phyloP scores from a whole-genome alignment of 306 rosid species.

The Citrullus amarus region DNA sequence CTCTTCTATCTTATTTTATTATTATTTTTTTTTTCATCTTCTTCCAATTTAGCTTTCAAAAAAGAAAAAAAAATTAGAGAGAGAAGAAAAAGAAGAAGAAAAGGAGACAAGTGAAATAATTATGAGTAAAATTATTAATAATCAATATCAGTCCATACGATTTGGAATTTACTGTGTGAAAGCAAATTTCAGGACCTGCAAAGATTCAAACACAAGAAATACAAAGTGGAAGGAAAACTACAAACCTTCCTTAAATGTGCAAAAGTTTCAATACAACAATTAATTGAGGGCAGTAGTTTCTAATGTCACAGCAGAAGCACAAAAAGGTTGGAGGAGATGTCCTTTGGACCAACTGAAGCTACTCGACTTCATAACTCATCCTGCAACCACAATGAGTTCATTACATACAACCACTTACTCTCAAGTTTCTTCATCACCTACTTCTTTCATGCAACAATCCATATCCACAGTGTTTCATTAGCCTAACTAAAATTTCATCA shows the following conservation, averaged over 20 bases:
- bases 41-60: too few relatives aligned
- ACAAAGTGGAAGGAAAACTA: neutral
- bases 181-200: neutral
- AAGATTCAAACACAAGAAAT: neutral
- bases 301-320: neutral
- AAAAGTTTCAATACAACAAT: neutral
- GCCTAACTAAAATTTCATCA: neutral
- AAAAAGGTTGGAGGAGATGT: neutral
- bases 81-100: too few relatives aligned
- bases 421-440: neutral
- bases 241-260: neutral
- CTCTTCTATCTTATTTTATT: too few relatives aligned
- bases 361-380: conserved; percentile 1
- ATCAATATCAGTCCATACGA: neutral
- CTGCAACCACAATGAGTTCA: neutral
- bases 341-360: neutral
- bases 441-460: neutral
- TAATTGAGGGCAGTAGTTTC: neutral
- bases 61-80: too few relatives aligned
- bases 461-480: neutral
- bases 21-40: too few relatives aligned
- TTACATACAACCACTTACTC: neutral
- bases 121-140: neutral
- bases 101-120: neutral
- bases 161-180: neutral